Base-by-base conservation (phyloP, 768 basidiomycete genomes). In the Pisolithus albus region DNA sequence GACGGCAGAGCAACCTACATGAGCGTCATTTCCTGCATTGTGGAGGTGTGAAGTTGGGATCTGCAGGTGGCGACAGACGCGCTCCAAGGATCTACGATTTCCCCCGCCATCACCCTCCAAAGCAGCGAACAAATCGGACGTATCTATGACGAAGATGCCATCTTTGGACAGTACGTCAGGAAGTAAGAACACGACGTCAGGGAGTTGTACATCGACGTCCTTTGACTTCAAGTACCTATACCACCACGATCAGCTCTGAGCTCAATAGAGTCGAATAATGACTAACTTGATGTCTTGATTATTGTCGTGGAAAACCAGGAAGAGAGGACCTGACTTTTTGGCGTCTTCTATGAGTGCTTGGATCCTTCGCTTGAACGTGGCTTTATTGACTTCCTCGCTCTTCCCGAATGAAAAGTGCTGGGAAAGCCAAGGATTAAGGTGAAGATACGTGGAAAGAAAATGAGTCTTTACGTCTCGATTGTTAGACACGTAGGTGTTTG, bases 1-100 rank as follows among this genome's bases (percentile, higher is more conserved):
- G 16, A 13, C 18, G 16, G 18, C 47, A 28, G 38, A 28, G 42
- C 5, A 69, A 64, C 82, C 39, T 58, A 91, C 90, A 63, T 85
- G 76, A 1, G 90, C 89, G 64, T 92, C 88, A 60, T 92, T 92
- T 0, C 89, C 90, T 1, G 88, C 89, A 60, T 93, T 94, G 73
- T 92, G 92, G 52, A 86, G 67, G 57, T 75, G 71, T 32, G 73
- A 56, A 1, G 79, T 77, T 0, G 68, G 56, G 46, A 91, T 73
- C 46, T 81, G 77, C 19, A 93, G 74, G 47, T 83, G 78, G 43
- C 71, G 69, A 65, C 84, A 87, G 28, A 82, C 75, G 37, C 80
- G 77, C 54, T 78, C 78, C 19, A 94, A 75, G 1, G 72, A 69
- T 44, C 78, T 69, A 40, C 76, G 75, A 62, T 84, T 75, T 47